These are phyloP conservation scores for Centella asiatica DNA, from an alignment of 129 eudicot genomes.

Conservation along the genomic window DNA sequence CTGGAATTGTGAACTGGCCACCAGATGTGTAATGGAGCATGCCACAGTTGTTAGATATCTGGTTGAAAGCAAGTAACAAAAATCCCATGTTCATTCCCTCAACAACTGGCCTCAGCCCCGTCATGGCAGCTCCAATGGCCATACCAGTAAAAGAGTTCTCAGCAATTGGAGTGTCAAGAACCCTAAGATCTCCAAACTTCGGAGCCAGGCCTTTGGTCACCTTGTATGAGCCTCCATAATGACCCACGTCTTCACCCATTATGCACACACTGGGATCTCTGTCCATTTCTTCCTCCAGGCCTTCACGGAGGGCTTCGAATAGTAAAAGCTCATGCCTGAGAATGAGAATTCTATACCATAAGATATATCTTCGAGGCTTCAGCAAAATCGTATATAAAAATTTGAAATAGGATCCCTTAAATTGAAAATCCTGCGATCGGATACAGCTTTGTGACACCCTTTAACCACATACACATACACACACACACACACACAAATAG, in stretches of 20 bases:
- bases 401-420: neutral
- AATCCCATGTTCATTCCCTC: slow-evolving; percentile 82
- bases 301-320: slow-evolving; percentile 71
- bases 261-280: slow-evolving; percentile 56
- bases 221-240: slow-evolving; percentile 66
- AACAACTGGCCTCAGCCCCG: slow-evolving; percentile 54
- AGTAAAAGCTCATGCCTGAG: slow-evolving; percentile 61
- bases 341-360: neutral
- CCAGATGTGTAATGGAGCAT: slow-evolving; percentile 79
- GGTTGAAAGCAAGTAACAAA: slow-evolving; percentile 59
- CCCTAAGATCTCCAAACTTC: slow-evolving; percentile 57
- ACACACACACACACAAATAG: too few relatives aligned
- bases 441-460: neutral
- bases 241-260: slow-evolving; percentile 76
- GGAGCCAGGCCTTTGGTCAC: slow-evolving; percentile 53
- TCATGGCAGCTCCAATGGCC: slow-evolving; percentile 74
- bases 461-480: too few relatives aligned
- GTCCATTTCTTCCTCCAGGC: slow-evolving; percentile 66
- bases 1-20: slow-evolving; percentile 58
- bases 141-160: slow-evolving; percentile 66
- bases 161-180: slow-evolving; percentile 66
- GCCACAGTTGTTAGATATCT: slow-evolving; percentile 67
- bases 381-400: neutral
- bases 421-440: neutral
- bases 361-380: neutral